phyloP scores from a whole-genome alignment of 306 rosid genomes.

The Dryas drummondii region DNA sequence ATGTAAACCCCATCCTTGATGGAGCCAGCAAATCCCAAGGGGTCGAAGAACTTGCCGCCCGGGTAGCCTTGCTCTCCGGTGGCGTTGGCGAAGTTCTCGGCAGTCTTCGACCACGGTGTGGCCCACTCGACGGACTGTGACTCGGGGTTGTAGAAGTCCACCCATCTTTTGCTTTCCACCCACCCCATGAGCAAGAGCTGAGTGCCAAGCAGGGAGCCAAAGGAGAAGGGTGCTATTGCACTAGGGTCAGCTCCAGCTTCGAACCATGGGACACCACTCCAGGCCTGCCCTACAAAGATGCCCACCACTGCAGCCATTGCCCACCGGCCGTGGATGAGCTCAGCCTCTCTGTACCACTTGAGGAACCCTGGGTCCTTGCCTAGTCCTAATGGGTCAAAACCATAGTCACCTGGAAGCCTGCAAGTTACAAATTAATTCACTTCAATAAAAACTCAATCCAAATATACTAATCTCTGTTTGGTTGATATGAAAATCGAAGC shows the following conservation, averaged over 20 bases:
- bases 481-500: background rate
- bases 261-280: slow-evolving; percentile 98
- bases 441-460: no score
- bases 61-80: slow-evolving; percentile 98
- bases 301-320: slow-evolving; percentile 96
- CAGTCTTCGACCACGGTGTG: slow-evolving; percentile 91
- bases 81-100: slow-evolving; percentile 81
- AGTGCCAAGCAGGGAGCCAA: slow-evolving; percentile 85
- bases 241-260: slow-evolving; percentile 90
- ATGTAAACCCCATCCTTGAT: slow-evolving; percentile 62
- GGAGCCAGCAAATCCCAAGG: slow-evolving; percentile 68
- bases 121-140: slow-evolving; percentile 97
- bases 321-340: slow-evolving; percentile 98
- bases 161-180: slow-evolving; percentile 99
- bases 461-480: no score
- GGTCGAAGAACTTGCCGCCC: slow-evolving; percentile 94
- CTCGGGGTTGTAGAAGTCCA: slow-evolving; percentile 95
- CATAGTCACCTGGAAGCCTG: slow-evolving; percentile 96
- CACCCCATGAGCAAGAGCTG: slow-evolving; percentile 95
- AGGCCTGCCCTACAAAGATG: slow-evolving; percentile 91
- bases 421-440: background rate
- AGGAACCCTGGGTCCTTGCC: slow-evolving; percentile 93
- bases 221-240: slow-evolving; percentile 96
- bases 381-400: slow-evolving; percentile 92
- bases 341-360: slow-evolving; percentile 99